phyloP scores from a whole-genome alignment of 2,329 filamentous ascomycete genomes.

The Truncatella angustata region DNA sequence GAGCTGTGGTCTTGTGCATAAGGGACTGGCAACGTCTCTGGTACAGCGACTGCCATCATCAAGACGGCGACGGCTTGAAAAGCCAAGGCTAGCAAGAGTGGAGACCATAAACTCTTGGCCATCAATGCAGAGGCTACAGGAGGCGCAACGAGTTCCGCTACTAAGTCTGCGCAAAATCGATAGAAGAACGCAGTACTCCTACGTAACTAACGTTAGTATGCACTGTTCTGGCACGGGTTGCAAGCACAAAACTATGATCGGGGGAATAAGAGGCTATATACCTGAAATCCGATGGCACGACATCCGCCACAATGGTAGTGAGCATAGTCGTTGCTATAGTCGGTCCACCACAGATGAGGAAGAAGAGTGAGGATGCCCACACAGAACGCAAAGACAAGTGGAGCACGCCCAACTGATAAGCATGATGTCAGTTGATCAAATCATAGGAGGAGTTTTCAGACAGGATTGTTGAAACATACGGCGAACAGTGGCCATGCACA shows the following conservation, averaged over 20 bases:
- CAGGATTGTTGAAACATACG: not conserved
- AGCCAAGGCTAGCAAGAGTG: not conserved
- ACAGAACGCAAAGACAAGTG: not conserved
- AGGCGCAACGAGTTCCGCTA: not conserved
- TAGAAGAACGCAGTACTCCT: conserved; percentile 5
- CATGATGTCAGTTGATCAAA: not conserved
- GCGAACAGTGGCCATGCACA: conserved; percentile 9
- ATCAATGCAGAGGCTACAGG: not conserved
- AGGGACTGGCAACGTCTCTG: conserved; percentile 4
- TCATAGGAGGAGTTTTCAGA: not conserved
- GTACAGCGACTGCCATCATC: not conserved
- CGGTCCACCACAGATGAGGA: not conserved
- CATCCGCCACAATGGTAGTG: not conserved
- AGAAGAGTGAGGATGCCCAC: not conserved
- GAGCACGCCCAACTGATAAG: not conserved
- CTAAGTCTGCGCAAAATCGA: conserved; percentile 1
- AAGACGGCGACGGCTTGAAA: not conserved
- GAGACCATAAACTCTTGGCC: not conserved
- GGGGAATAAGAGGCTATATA: not conserved
- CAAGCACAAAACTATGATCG: not conserved
- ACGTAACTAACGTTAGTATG: not conserved
- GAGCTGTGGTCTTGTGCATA: not conserved
- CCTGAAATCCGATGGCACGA: conserved; percentile 3
- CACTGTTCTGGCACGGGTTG: too few species aligned
- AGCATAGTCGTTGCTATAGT: not conserved